These are phyloP conservation scores for Geotrichum aggregatum DNA, from an alignment of 1,139 yeast genomes.

Conservation along the genomic window DNA sequence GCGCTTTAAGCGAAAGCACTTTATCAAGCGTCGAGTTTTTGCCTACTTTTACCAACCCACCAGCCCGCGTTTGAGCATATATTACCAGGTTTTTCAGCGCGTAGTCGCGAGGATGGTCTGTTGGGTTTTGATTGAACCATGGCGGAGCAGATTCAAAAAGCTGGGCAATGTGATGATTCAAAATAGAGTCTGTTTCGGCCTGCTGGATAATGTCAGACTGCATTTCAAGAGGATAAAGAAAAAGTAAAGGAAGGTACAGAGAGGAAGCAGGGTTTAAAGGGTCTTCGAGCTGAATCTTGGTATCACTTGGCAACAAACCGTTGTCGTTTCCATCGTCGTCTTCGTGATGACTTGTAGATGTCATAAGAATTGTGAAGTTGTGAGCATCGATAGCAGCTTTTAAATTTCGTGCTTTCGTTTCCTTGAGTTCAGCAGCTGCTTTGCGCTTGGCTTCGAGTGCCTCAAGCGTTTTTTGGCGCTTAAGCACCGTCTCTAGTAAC, in stretches of 20 bases:
- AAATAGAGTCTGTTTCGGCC: constrained; percentile 60
- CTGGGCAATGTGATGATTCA: constrained; percentile 36
- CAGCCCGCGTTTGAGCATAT: constrained; percentile 74
- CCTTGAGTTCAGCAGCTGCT: constrained; percentile 37
- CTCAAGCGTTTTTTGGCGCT: constrained; percentile 30
- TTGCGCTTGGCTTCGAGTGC: constrained; percentile 34
- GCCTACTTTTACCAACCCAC: constrained; percentile 84
- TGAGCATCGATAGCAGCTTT: constrained; percentile 34
- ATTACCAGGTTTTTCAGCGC: constrained; percentile 58
- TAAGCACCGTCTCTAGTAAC: constrained; percentile 35
- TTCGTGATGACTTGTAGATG: constrained; percentile 22
- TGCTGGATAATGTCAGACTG: constrained; percentile 80
- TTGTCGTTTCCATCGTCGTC: constrained; percentile 15
- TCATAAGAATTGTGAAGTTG: constrained; percentile 26
- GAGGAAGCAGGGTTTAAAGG: constrained; percentile 72
- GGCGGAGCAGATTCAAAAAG: constrained; percentile 61
- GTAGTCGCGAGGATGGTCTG: constrained; percentile 42
- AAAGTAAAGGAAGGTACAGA: constrained; percentile 71
- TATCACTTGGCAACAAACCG: constrained; percentile 26
- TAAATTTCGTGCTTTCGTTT: constrained; percentile 39
- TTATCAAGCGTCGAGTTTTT: constrained; percentile 65
- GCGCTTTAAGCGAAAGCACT: constrained; percentile 57
- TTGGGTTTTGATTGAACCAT: constrained; percentile 54
- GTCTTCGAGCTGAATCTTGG: constrained; percentile 57
- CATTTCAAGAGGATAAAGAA: constrained; percentile 77